These are phyloP conservation scores for Primulina huaijiensis DNA, from an alignment of 257 asterid species.

Conservation along the genomic window DNA sequence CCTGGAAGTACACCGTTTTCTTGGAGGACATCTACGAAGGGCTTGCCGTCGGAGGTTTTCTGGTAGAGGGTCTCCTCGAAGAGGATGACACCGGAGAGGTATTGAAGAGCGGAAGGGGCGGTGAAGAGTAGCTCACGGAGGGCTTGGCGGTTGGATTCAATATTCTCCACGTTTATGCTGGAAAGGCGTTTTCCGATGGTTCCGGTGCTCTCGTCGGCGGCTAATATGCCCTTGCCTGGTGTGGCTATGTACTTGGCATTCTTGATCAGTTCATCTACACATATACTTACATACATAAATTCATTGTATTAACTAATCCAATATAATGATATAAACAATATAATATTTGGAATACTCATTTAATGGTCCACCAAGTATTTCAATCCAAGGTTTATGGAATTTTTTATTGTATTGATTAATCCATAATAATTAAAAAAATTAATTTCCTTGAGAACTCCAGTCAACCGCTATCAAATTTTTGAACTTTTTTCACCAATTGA, in stretches of 20 bases:
- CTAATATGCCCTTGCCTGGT: conserved; percentile 82
- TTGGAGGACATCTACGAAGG: conserved; percentile 66
- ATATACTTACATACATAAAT: neutral
- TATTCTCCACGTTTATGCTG: conserved; percentile 74
- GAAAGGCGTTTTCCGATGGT: conserved; percentile 80
- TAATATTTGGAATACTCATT: neutral
- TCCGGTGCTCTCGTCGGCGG: conserved; percentile 94
- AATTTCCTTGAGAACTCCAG: too few relatives aligned
- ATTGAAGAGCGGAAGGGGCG: conserved; percentile 66
- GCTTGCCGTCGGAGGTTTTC: conserved; percentile 64
- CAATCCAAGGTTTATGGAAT: too few relatives aligned
- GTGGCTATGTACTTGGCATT: conserved; percentile 81
- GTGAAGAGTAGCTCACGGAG: conserved; percentile 92
- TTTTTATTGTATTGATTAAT: too few relatives aligned
- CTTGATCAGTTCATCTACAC: conserved; percentile 72
- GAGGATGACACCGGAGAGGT: conserved; percentile 82
- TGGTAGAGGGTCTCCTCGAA: conserved; percentile 91
- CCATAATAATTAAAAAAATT: too few relatives aligned
- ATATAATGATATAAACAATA: neutral
- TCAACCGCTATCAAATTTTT: too few relatives aligned
- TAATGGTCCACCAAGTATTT: neutral
- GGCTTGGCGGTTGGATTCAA: conserved; percentile 74
- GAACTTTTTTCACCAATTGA: too few relatives aligned
- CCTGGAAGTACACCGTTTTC: conserved; percentile 72
- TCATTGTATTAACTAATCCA: neutral